Evolutionary conservation across 495 filamentous ascomycete species (phyloP), one percentile per base, ranked within the genome.

Genomic region (Thozetella sp.): DNA sequence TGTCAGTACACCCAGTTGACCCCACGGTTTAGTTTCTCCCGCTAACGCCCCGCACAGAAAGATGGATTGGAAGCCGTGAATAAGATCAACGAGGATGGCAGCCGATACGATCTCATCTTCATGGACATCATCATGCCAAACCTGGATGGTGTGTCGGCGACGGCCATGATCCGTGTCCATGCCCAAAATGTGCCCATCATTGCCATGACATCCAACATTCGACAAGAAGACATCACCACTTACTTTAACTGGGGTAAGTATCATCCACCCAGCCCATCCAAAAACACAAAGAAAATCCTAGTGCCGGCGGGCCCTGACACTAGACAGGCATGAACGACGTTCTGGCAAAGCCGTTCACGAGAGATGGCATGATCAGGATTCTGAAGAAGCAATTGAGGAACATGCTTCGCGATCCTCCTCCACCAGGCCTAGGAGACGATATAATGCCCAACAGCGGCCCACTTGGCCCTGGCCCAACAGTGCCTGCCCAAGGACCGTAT

Each of bases 41-140:
- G 43, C n/a, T n/a, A n/a, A n/a, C n/a, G n/a, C 46, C 25, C 4
- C 25, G 51, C 53, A 54, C 66, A 97, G 91, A 84, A 89, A 56
- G 92, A 99, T 75, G 95, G 95, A 13, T 76, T 97, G 54, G 91
- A 97, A 73, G 94, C 95, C 51, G 93, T 97, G 43, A 92, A 91
- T 71, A 97, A 96, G 72, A 88, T 97, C 67, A 93, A 91, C 69
- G 77, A 80, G 27, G 89, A 90, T 17, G 58, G 68, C 26, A 86
- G 87, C 19, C 92, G 90, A 30, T 98, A 96, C 72, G 93, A 98
- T 68, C 75, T 99, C 43, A 92, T 99, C 48, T 83, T 98, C 46
- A 99, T 99, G 95, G 96, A 98, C 76, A 98, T 99, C 64, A 96
- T 98, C 60, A 97, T 99, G 94, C 95, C 95, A 17, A 89, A 94